Conservation (phyloP, 2,329 filamentous ascomycete species). For the Penicillium griseofulvum region DNA sequence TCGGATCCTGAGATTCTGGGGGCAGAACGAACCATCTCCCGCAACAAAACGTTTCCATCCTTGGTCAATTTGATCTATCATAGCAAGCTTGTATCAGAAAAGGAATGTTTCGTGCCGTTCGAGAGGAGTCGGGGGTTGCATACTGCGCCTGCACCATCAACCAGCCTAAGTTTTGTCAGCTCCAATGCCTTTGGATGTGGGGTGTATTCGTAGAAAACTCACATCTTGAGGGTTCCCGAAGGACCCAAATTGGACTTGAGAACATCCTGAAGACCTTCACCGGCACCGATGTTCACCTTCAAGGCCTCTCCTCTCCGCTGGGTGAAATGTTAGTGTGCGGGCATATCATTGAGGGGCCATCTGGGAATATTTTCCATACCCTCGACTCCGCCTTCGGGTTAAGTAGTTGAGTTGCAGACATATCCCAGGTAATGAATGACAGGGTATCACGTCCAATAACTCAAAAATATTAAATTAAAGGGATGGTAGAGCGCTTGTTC, state of each 20-base stretch:
- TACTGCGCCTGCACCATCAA: conserved; percentile 62
- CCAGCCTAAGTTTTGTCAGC: conserved; percentile 50
- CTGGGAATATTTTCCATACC: conserved; percentile 55
- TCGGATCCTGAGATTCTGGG: background rate
- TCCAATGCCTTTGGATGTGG: conserved; percentile 6
- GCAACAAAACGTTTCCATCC: conserved; percentile 83
- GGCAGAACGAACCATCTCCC: conserved; percentile 56
- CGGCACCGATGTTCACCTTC: conserved; percentile 92
- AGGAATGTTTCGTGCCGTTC: conserved; percentile 1
- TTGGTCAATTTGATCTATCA: conserved; percentile 95
- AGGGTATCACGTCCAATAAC: conserved; percentile 22
- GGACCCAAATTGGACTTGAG: conserved; percentile 95
- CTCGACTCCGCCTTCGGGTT: conserved; percentile 99
- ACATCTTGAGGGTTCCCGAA: conserved; percentile 95
- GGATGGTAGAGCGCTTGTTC: conserved; percentile 21
- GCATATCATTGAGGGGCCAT: conserved; percentile 29
- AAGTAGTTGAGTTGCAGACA: conserved; percentile 97
- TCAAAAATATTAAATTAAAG: conserved; percentile 22
- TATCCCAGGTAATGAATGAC: conserved; percentile 43
- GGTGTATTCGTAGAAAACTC: conserved; percentile 23
- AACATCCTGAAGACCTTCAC: conserved; percentile 90
- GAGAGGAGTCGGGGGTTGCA: conserved; percentile 23
- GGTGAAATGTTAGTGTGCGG: conserved; percentile 46
- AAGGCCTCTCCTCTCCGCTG: conserved; percentile 96
- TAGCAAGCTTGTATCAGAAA: conserved; percentile 22